These are phyloP conservation scores for Pythium plurisporium DNA, from an alignment of 352 stramenopile species.

Conservation along the genomic window DNA sequence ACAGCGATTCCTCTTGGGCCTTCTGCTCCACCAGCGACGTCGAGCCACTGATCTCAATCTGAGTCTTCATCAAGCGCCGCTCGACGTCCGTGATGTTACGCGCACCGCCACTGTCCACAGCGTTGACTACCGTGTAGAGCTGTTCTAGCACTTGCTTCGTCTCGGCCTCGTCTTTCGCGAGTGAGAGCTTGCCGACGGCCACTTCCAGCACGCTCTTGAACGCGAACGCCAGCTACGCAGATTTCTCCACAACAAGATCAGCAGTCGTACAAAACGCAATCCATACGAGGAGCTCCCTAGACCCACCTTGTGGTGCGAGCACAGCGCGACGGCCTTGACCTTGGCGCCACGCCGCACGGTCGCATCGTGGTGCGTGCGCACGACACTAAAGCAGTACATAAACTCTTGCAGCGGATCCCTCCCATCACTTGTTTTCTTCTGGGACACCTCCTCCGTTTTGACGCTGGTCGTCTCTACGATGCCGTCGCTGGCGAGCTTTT, in stretches of 20 bases:
- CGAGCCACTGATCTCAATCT: conserved; percentile 39
- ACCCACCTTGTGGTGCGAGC: conserved; percentile 71
- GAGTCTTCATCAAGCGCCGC: conserved; percentile 66
- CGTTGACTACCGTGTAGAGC: conserved; percentile 69
- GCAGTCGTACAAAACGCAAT: too few species aligned
- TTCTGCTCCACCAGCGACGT: conserved; percentile 38
- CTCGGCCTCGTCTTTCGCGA: conserved; percentile 35
- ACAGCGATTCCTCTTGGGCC: conserved; percentile 40
- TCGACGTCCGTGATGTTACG: conserved; percentile 72
- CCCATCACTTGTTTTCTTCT: neutral
- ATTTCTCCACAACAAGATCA: too few species aligned
- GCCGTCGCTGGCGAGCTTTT: too few species aligned
- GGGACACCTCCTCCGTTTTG: neutral
- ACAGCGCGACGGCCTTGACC: conserved; percentile 81
- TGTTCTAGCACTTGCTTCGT: conserved; percentile 47
- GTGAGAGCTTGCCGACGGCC: conserved; percentile 64
- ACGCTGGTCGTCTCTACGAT: too few species aligned
- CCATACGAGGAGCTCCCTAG: too few species aligned
- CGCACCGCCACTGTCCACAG: conserved; percentile 54
- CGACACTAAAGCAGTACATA: conserved; percentile 86
- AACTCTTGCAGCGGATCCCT: conserved; percentile 60
- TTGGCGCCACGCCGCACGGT: conserved; percentile 65
- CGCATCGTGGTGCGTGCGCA: conserved; percentile 77
- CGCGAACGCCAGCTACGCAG: conserved; percentile 52
- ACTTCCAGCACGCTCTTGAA: conserved; percentile 75